phyloP scores from a whole-genome alignment of 116 monocot species.

The Cymodocea nodosa region DNA sequence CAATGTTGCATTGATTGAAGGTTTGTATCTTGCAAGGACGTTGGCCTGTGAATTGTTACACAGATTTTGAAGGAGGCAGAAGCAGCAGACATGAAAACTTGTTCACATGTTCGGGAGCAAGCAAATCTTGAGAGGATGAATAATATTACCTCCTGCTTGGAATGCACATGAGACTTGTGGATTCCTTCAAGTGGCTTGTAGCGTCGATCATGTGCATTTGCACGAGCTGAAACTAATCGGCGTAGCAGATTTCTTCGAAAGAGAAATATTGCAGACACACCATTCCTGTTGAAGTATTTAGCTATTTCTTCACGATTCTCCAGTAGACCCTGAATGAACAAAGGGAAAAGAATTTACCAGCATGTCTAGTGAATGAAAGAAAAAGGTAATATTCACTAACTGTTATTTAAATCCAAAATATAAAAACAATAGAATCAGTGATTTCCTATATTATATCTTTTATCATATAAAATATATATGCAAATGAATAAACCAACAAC shows the following conservation, averaged over 20 bases:
- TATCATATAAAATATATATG: too few relatives aligned
- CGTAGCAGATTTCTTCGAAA: conserved; percentile 79
- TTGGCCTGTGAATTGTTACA: conserved; percentile 38
- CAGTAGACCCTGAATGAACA: conserved; percentile 46
- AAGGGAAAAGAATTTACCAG: background rate
- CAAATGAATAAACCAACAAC: too few relatives aligned
- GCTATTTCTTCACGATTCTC: conserved; percentile 46
- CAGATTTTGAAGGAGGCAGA: background rate
- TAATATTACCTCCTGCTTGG: conserved; percentile 38
- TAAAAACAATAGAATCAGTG: too few relatives aligned
- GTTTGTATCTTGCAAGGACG: conserved; percentile 71
- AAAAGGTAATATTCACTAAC: too few relatives aligned
- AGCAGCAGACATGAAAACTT: background rate
- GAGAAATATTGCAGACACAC: conserved; percentile 56
- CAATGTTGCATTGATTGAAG: conserved; percentile 30
- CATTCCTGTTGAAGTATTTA: conserved; percentile 57
- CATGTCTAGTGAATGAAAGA: too few relatives aligned
- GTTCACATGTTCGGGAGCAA: too few relatives aligned
- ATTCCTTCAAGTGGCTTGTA: conserved; percentile 70
- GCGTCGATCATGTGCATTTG: conserved; percentile 56
- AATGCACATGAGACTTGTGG: conserved; percentile 88
- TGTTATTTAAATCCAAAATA: too few relatives aligned
- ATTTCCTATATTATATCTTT: too few relatives aligned
- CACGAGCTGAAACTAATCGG: conserved; percentile 49
- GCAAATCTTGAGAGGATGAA: background rate